Base-by-base conservation (phyloP, 2,329 filamentous ascomycete genomes). In the Clarireedia homoeocarpa region DNA sequence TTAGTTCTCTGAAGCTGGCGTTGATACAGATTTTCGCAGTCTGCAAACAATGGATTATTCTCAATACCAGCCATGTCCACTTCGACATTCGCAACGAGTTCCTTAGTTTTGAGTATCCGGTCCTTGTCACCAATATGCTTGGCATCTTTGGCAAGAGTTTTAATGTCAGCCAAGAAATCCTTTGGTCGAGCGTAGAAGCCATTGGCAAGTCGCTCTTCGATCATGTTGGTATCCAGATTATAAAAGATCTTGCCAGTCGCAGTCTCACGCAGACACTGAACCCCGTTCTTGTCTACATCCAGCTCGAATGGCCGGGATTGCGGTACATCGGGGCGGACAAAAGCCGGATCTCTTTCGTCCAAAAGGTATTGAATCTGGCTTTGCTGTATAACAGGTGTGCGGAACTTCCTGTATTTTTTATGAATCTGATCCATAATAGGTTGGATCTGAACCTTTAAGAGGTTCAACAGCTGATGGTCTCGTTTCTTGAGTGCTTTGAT, bases 401-500 rank as follows among this genome's bases (percentile, higher is more conserved):
- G 82, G 73, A 97, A 97, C 63, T 90, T 90, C 69, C 86, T 89
- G 73, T 96, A 95, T 69, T 88, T 91, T 59, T 80, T 78, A 70
- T 95, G 94, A 68, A 99, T 89, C 72, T 96, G 90, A 63, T 99
- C 92, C 91, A 99, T 96, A 63, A 97, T 89, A 2, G 89, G 90
- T 71, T 96, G 91, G 54, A 99, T 83, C 53, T 86, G 78, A 40
- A 95, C 84, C 74, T 97, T 99, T 62, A 99, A 76, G 57, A 86
- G 76, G 69, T 97, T 96, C 53, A 97, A 78, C 10, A 86, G 82
- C 61, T 92, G 84, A 49, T 89, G 85, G 67, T 99, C 95, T 60
- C 83, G 82, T 71, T 90, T 88, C 71, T 87, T 88, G 69, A 92
- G 84, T 2, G 81, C 82, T 68, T 90, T 91, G 58, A 88, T 79